Percentiles rank a stretch among this genome's conserved stretches.
phyloP scores from a whole-genome alignment of 2,329 filamentous ascomycete genomes.

The Cadophora sp. region DNA sequence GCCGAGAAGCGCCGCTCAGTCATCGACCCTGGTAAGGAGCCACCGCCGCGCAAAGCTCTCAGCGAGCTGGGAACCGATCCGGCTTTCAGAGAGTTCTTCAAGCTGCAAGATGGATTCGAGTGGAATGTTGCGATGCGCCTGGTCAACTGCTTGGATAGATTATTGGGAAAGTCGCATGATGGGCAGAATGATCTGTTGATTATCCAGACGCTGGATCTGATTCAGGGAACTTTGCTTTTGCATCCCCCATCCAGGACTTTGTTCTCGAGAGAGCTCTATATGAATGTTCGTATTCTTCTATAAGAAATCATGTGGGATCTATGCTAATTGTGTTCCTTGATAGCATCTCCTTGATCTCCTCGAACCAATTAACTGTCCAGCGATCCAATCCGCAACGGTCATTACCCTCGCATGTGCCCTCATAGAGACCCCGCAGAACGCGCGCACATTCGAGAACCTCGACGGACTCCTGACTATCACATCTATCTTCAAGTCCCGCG shows the following conservation, averaged over 20 bases:
- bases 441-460: conserved; percentile 87
- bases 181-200: conserved; percentile 89
- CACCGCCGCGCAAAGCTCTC: conserved; percentile 63
- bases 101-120: conserved; percentile 95
- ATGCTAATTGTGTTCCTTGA: conserved; percentile 11
- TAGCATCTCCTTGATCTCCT: conserved; percentile 91
- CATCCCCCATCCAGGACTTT: conserved; percentile 89
- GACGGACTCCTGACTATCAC: conserved; percentile 93
- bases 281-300: conserved; percentile 71
- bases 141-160: conserved; percentile 82
- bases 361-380: conserved; percentile 88
- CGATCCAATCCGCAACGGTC: conserved; percentile 88
- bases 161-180: conserved; percentile 82
- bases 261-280: conserved; percentile 88
- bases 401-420: conserved; percentile 90
- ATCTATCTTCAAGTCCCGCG: conserved; percentile 88
- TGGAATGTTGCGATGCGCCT: conserved; percentile 94
- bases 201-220: conserved; percentile 83
- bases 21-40: conserved; percentile 46
- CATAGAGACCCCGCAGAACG: conserved; percentile 85
- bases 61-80: conserved; percentile 78
- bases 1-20: conserved; percentile 40
- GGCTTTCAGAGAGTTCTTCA: conserved; percentile 95
- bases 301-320: conserved; percentile 11
- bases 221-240: conserved; percentile 86